These are phyloP conservation scores for Atkinsonella texensis DNA, from an alignment of 2,329 filamentous ascomycete genomes.

Conservation along the genomic window DNA sequence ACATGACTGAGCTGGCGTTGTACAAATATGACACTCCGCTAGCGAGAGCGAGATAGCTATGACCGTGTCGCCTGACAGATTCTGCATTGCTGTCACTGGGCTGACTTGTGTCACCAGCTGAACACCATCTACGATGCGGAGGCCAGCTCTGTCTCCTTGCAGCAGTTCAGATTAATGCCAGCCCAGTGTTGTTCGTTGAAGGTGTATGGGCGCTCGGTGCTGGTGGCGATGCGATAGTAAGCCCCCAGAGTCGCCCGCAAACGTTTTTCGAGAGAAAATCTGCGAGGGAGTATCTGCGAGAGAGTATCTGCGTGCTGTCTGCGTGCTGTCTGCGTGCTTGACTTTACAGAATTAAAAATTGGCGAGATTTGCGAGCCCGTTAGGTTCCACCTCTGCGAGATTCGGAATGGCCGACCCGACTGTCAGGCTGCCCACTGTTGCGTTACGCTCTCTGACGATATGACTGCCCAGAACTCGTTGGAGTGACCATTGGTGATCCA, in stretches of 20 bases:
- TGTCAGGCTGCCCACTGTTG: background rate
- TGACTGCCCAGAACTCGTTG: background rate
- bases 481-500: background rate
- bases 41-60: slow-evolving; percentile 5
- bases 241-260: no score
- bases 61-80: background rate
- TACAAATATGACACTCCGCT: slow-evolving; percentile 1
- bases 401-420: background rate
- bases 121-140: background rate
- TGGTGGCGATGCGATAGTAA: no score
- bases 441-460: background rate
- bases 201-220: no score
- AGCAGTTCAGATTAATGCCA: background rate
- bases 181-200: background rate
- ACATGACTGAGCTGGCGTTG: slow-evolving; percentile 5
- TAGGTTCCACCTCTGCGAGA: background rate
- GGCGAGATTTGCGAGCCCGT: no score
- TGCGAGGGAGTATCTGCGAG: no score
- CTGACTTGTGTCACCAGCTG: background rate
- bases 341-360: no score
- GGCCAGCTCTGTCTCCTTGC: background rate
- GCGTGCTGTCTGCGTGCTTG: no score
- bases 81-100: background rate
- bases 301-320: no score
- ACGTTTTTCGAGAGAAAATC: no score